phyloP scores from a whole-genome alignment of 768 basidiomycete genomes.

The Amanita muscaria region DNA sequence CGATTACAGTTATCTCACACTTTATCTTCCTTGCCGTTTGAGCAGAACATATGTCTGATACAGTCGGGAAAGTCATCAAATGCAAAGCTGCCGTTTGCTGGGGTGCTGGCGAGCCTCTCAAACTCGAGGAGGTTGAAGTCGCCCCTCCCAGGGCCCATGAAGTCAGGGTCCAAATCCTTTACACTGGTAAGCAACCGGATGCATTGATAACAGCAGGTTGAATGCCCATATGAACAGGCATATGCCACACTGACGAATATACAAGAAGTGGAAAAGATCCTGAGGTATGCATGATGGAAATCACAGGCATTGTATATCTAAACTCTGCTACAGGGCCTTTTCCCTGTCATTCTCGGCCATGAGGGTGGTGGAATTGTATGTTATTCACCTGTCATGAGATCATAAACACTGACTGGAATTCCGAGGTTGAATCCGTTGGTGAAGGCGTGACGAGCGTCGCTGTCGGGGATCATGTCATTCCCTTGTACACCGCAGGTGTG shows the following conservation, averaged over 20 bases:
- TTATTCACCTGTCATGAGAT: slow-evolving; percentile 9
- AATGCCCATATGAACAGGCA: slow-evolving; percentile 36
- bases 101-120: slow-evolving; percentile 81
- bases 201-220: slow-evolving; percentile 3
- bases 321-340: slow-evolving; percentile 56
- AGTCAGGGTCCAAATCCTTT: slow-evolving; percentile 87
- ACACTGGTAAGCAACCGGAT: slow-evolving; percentile 55
- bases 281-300: too few species aligned
- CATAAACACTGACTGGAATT: slow-evolving; percentile 8
- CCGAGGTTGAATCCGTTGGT: slow-evolving; percentile 92
- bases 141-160: slow-evolving; percentile 85
- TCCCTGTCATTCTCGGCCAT: slow-evolving; percentile 91
- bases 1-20: too few species aligned
- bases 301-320: too few species aligned
- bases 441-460: slow-evolving; percentile 77
- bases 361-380: slow-evolving; percentile 88
- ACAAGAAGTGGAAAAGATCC: slow-evolving; percentile 94
- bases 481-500: slow-evolving; percentile 89
- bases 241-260: slow-evolving; percentile 98
- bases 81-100: slow-evolving; percentile 95
- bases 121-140: slow-evolving; percentile 89
- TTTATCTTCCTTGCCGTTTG: too few species aligned
- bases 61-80: slow-evolving; percentile 69
- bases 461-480: slow-evolving; percentile 94
- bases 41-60: slow-evolving; percentile 78